phyloP scores from a whole-genome alignment of 1,284 basidiomycete genomes.

The Rhodofomes roseus region DNA sequence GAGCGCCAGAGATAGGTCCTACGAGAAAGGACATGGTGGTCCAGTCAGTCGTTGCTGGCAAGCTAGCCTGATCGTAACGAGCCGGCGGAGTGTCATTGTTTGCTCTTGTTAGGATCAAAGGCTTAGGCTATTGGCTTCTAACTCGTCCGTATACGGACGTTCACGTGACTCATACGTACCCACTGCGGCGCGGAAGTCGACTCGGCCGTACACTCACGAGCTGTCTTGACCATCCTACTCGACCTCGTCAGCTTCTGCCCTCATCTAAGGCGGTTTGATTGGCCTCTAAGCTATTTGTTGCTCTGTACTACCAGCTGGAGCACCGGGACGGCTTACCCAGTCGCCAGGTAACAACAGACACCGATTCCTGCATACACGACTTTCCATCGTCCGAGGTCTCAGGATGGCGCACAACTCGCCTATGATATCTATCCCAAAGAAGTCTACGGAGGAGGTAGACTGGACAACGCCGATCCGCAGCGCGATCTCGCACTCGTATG shows the following conservation, averaged over 20 bases:
- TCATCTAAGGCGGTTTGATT: no score
- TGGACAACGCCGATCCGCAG: slow-evolving; percentile 87
- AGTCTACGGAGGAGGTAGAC: slow-evolving; percentile 83
- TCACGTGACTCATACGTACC: neutral
- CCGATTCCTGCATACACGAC: neutral
- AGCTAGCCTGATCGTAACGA: neutral
- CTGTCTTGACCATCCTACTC: neutral
- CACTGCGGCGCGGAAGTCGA: neutral
- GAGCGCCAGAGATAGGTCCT: slow-evolving; percentile 23
- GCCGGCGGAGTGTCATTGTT: neutral
- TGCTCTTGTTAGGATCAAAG: slow-evolving; percentile 8
- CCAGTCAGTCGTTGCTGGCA: neutral
- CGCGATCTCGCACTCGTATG: slow-evolving; percentile 90
- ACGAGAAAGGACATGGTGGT: slow-evolving; percentile 26
- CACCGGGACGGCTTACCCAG: neutral
- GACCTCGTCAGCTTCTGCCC: neutral
- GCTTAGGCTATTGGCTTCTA: slow-evolving; percentile 7
- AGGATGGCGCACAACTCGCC: slow-evolving; percentile 72
- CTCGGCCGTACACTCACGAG: neutral
- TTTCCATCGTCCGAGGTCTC: neutral
- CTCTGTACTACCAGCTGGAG: neutral
- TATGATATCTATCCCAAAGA: slow-evolving; percentile 80
- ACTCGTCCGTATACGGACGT: neutral
- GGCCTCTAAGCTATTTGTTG: no score
- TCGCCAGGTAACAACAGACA: neutral